Base-by-base conservation (phyloP, 352 stramenopile species). In the Elongisporangium anandrum region DNA sequence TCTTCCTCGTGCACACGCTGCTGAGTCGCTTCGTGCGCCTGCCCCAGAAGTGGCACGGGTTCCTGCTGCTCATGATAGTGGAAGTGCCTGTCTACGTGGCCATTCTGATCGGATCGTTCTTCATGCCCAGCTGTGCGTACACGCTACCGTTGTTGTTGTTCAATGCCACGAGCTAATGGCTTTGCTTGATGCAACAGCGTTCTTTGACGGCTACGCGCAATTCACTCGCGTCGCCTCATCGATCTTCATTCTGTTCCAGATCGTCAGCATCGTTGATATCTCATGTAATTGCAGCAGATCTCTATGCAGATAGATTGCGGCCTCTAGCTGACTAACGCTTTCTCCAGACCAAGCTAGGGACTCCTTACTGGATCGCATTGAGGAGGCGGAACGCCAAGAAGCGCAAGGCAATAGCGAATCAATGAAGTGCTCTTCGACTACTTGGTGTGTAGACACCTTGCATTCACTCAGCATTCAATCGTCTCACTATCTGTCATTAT, bases 161-260 rank as follows among this genome's bases (percentile, higher is more conserved):
- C 60, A 17, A 49, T 26, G 22, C 20, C 53, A 12, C 13, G 5
- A 22, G 12, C 15, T 13, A 57, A 34, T 13, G 12, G 12, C 2
- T 50, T 22, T 51, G 17, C 16, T 53, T 20, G 24, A 22, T 39
- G 16, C 45, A 9, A 3, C 24, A 91, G 81, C 34, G 8, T 90
- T 93, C 68, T 93, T 90, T 47, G 60, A 73, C 22, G 81, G 77
- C 21, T 91, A 88, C 58, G 70, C 72, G 24, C 67, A 81, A 53
- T 84, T 81, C 23, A 59, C 81, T 0, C 64, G 78, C 9, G 72
- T 91, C 2, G 59, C 75, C 2, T 93, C 83, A 1, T 72, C 77
- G 0, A 68, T 85, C 54, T 94, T 92, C 70, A 88, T 91, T 47
- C 72, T 92, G 24, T 89, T 94, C 52, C 80, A 90, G 63, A 86